phyloP scores from a whole-genome alignment of 1,284 basidiomycete species.

The Acaromyces ingoldii region DNA sequence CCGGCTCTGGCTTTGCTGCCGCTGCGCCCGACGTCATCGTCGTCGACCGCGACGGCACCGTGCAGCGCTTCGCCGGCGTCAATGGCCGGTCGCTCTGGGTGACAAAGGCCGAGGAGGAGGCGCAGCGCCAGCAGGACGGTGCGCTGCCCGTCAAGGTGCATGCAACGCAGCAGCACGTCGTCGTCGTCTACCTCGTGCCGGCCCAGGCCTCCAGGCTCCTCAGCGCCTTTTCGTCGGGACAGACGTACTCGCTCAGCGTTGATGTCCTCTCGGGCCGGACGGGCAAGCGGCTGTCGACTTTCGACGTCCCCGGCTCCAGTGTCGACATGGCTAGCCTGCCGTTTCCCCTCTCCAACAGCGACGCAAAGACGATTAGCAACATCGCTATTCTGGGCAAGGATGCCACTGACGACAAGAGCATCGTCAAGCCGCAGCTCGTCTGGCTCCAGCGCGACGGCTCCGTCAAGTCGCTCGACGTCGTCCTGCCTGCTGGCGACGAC shows the following conservation, averaged over 20 bases:
- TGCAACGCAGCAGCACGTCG: not conserved
- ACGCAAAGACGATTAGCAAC: not conserved
- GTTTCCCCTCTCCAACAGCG: not conserved
- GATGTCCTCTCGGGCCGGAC: constrained; percentile 20
- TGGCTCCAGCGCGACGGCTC: constrained; percentile 40
- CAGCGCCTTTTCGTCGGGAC: not conserved
- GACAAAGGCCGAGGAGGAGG: constrained; percentile 7
- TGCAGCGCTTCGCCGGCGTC: constrained; percentile 17
- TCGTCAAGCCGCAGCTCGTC: constrained; percentile 30
- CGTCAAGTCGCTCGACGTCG: constrained; percentile 13
- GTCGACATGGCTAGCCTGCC: not conserved
- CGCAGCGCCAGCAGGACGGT: not conserved
- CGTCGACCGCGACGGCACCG: constrained; percentile 27
- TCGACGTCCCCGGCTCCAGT: not conserved
- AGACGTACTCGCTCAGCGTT: constrained; percentile 3
- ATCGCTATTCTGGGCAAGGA: not conserved
- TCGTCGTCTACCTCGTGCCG: constrained; percentile 2
- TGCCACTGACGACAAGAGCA: not conserved
- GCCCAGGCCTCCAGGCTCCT: not conserved
- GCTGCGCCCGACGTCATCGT: constrained; percentile 20
- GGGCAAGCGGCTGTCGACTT: constrained; percentile 23
- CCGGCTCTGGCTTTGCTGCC: constrained; percentile 1
- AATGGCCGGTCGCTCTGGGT: not conserved
- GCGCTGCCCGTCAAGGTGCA: constrained; percentile 2
- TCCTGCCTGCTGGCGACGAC: not conserved